These are phyloP conservation scores for Scutellaria baicalensis DNA, from an alignment of 257 asterid species.

Conservation along the genomic window DNA sequence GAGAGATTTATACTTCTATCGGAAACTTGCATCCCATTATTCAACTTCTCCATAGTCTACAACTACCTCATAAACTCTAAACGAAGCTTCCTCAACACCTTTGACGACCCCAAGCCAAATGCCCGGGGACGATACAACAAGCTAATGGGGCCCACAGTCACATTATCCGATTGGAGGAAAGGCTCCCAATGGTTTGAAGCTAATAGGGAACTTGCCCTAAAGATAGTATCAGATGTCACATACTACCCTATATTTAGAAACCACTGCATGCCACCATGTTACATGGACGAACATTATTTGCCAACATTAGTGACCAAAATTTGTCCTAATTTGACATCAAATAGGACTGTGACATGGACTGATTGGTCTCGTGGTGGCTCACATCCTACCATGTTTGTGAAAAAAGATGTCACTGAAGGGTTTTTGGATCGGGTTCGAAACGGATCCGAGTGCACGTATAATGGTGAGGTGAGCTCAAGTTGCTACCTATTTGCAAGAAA, in stretches of 20 bases:
- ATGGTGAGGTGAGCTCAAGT: constrained; percentile 40
- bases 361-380: constrained; percentile 77
- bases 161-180: constrained; percentile 55
- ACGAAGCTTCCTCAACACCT: constrained; percentile 47
- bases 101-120: constrained; percentile 51
- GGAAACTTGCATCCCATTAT: constrained; percentile 74
- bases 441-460: constrained; percentile 48
- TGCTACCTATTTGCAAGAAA: constrained; percentile 75
- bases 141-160: constrained; percentile 47
- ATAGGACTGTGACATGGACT: constrained; percentile 56
- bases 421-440: constrained; percentile 35
- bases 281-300: constrained; percentile 82
- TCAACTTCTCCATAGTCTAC: constrained; percentile 60
- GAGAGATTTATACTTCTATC: constrained; percentile 64
- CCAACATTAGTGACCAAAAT: constrained; percentile 61
- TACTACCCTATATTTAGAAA: constrained; percentile 47
- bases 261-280: constrained; percentile 76
- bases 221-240: constrained; percentile 44
- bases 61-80: constrained; percentile 42
- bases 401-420: constrained; percentile 28
- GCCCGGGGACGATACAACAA: constrained; percentile 72
- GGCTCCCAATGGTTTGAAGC: constrained; percentile 82
- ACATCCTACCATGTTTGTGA: constrained; percentile 42
- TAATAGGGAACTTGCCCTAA: constrained; percentile 38
- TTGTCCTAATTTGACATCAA: constrained; percentile 45